Evolutionary conservation across 371 early-diverging fungal genomes (phyloP), one percentile per base, ranked within the genome.

Genomic region (Mortierella sp.): DNA sequence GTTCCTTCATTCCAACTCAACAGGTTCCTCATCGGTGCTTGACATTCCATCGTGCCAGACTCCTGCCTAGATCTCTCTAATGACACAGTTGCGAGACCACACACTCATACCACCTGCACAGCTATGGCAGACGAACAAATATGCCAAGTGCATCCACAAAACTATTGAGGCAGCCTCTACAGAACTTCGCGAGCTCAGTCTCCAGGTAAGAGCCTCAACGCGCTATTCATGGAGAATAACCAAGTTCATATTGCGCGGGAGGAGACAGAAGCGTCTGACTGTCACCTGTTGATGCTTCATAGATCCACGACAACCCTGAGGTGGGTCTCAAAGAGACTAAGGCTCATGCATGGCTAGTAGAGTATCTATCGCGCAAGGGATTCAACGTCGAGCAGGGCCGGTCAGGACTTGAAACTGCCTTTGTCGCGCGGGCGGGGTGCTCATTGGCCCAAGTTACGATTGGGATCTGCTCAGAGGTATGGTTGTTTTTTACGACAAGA

Each of bases 281-380:
- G 19, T 6, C 49, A 12, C 7, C 49, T 23, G 21, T 10, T 23
- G 18, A 31, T 7, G 5, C 10, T 45, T 7, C 41, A n/a, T 38
- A 82, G 83, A 60, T 83, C 54, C 81, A 83, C 48, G 58, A 55
- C n/a, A 31, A 78, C 23, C 82, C 84, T 1, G 84, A 83, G 56
- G 48, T 68, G 21, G 66, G 63, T 13, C 71, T 70, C 28, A 28
- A 78, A n/a, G 84, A 83, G 55, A 38, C 51, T 58, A 70, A 66
- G 16, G 72, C 84, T 2, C 78, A 80, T 58, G 62, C 69, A 9
- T 48, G 80, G 46, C 38, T 83, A 26, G 79, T 81, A 7, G 62
- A 68, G 14, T 83, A 80, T 52, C 58, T 83, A 23, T 54, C 67
- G 19, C 23, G 30, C 23, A 78, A 83, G 58, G 83, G 83, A 10